Percentiles rank a stretch among this genome's conserved stretches.
phyloP scores from a whole-genome alignment of 2,329 filamentous ascomycete genomes.

The Fusarium pseudoanthophilum region DNA sequence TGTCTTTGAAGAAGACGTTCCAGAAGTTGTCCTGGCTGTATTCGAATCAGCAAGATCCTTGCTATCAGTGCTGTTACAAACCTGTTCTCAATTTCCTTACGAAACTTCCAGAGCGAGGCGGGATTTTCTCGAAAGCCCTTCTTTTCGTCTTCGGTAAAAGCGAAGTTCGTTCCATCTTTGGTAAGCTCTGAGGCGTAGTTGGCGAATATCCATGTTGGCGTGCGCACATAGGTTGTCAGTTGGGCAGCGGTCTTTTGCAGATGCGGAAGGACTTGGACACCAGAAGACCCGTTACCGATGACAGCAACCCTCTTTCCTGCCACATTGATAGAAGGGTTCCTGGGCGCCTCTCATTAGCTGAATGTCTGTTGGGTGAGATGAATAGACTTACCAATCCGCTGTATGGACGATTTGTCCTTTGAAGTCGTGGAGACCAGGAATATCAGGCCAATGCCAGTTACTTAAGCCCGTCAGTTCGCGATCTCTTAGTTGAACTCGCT shows the following conservation, averaged over 20 bases:
- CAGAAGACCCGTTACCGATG: conserved; percentile 63
- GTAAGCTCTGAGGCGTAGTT: background rate
- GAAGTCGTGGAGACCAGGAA: conserved; percentile 60
- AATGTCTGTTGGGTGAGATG: too few species aligned
- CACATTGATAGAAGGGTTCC: conserved; percentile 49
- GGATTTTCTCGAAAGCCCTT: background rate
- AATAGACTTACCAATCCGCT: too few species aligned
- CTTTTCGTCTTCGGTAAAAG: background rate
- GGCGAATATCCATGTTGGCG: background rate
- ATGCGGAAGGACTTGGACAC: conserved; percentile 46
- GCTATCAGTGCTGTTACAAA: background rate
- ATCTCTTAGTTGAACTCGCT: fast-evolving
- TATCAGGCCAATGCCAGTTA: conserved; percentile 55
- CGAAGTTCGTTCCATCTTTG: background rate
- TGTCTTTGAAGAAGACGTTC: conserved; percentile 1
- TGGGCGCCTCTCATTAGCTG: too few species aligned
- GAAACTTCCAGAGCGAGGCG: background rate
- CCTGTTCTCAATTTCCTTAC: background rate
- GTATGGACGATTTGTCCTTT: conserved; percentile 63
- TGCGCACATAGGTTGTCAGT: background rate
- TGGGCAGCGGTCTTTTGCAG: background rate
- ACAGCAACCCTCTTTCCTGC: conserved; percentile 58
- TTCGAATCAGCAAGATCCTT: background rate
- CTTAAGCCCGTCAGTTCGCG: background rate
- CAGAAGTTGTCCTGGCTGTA: background rate